Evolutionary conservation across 192 early-diverging fungal genomes (phyloP).

Genomic region (Coemansia sp.): DNA sequence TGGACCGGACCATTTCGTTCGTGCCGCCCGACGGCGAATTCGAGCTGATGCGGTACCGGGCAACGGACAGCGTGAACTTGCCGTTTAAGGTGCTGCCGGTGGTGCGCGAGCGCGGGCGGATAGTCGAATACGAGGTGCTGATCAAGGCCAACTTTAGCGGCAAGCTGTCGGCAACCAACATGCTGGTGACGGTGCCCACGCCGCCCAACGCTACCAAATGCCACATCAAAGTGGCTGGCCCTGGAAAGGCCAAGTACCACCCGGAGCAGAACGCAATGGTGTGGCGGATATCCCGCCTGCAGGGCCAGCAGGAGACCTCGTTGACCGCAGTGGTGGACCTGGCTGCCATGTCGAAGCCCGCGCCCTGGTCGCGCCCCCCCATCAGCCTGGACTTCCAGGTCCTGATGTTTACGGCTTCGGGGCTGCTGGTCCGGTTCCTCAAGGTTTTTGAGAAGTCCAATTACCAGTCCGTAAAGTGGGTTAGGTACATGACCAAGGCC

Average conservation of each 20-base stretch:
- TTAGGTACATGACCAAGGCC: slow-evolving; percentile 97
- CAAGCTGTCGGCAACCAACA: slow-evolving; percentile 88
- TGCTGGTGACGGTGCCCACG: slow-evolving; percentile 84
- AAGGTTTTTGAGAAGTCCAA: slow-evolving; percentile 97
- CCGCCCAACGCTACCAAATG: slow-evolving; percentile 86
- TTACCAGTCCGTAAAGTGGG: slow-evolving; percentile 98
- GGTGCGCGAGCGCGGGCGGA: slow-evolving; percentile 80
- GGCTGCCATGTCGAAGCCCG: slow-evolving; percentile 77
- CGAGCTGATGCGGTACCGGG: slow-evolving; percentile 95
- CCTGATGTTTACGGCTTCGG: slow-evolving; percentile 97
- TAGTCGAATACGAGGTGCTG: slow-evolving; percentile 86
- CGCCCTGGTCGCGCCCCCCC: slow-evolving; percentile 92
- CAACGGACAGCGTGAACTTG: slow-evolving; percentile 92
- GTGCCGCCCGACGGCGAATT: slow-evolving; percentile 97
- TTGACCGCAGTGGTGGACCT: slow-evolving; percentile 81
- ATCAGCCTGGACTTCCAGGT: slow-evolving; percentile 86
- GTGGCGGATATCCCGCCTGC: slow-evolving; percentile 93
- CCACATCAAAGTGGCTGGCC: slow-evolving; percentile 68
- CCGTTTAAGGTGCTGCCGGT: slow-evolving; percentile 95
- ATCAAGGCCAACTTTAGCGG: slow-evolving; percentile 85
- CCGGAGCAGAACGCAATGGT: slow-evolving; percentile 90
- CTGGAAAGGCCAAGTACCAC: slow-evolving; percentile 93
- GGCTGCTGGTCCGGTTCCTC: slow-evolving; percentile 91
- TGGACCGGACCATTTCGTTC: slow-evolving; percentile 92
- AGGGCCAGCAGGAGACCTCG: slow-evolving; percentile 82